phyloP scores from a whole-genome alignment of 2,329 filamentous ascomycete species.

The Alternaria alternata region DNA sequence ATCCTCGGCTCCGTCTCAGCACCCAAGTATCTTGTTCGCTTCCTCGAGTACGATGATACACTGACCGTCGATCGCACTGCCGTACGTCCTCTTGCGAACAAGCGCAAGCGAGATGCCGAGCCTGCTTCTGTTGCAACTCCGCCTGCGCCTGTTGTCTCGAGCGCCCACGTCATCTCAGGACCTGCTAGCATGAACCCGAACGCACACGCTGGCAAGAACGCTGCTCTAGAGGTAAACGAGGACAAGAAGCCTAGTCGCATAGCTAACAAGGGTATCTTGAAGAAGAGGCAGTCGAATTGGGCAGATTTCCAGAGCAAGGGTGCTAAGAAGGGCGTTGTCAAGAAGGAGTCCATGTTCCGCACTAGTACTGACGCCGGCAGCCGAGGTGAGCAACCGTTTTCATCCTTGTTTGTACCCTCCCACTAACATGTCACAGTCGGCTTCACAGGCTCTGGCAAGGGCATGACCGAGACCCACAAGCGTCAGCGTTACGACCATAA shows the following conservation, averaged over 20 bases:
- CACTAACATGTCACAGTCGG: conserved; percentile 70
- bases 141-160: conserved; percentile 49
- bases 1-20: conserved; percentile 92
- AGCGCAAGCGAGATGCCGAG: conserved; percentile 83
- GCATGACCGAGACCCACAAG: conserved; percentile 91
- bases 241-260: conserved; percentile 77
- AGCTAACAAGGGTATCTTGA: conserved; percentile 90
- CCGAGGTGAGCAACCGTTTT: conserved; percentile 69
- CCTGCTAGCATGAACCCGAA: conserved; percentile 71
- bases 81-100: conserved; percentile 45
- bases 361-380: conserved; percentile 87
- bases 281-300: conserved; percentile 92
- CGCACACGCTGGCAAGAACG: conserved; percentile 70
- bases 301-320: conserved; percentile 85
- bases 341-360: conserved; percentile 97
- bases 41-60: conserved; percentile 92
- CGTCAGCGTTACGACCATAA: conserved; percentile 82
- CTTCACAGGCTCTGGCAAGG: conserved; percentile 92
- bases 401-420: background rate
- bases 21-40: conserved; percentile 93
- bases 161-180: conserved; percentile 67
- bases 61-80: conserved; percentile 68
- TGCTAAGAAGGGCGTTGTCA: conserved; percentile 68
- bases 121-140: conserved; percentile 64
- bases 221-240: conserved; percentile 65